Evolutionary conservation across 1,284 basidiomycete species (phyloP).

Genomic region (Rhizopogon hawkerae): DNA sequence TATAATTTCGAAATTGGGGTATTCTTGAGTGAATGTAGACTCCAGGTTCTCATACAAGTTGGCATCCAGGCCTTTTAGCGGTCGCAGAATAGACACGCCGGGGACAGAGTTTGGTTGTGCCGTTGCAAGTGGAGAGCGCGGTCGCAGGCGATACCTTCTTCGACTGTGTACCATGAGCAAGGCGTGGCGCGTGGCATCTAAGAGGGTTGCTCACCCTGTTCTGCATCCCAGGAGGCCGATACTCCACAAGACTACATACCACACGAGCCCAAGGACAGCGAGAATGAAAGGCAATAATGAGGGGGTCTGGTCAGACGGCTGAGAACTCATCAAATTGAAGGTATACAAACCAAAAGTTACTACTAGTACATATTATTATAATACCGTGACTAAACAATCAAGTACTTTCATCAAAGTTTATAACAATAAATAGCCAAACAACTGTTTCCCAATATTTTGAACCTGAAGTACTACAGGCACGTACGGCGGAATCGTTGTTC

Average conservation of each 20-base stretch:
- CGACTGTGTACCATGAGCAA: conserved; percentile 41
- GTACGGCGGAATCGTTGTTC: too few relatives aligned
- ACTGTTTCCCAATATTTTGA: too few relatives aligned
- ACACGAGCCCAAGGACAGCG: conserved; percentile 47
- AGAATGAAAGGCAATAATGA: conserved; percentile 15
- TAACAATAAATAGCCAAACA: too few relatives aligned
- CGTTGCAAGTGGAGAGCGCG: conserved; percentile 56
- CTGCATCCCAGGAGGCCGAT: conserved; percentile 71
- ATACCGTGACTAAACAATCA: too few relatives aligned
- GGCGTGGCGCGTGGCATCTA: background rate
- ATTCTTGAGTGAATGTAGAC: conserved; percentile 83
- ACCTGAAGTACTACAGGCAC: too few relatives aligned
- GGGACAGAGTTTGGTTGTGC: conserved; percentile 46
- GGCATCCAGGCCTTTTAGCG: conserved; percentile 85
- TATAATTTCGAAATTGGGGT: conserved; percentile 81
- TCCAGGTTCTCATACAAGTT: conserved; percentile 92
- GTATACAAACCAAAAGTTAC: too few relatives aligned
- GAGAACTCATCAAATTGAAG: background rate
- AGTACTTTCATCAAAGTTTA: too few relatives aligned
- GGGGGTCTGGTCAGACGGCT: background rate
- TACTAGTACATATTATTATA: too few relatives aligned
- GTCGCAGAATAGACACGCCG: conserved; percentile 86
- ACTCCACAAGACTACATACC: conserved; percentile 70
- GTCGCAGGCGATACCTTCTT: conserved; percentile 59
- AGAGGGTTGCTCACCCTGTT: conserved; percentile 56